Evolutionary conservation across 2,329 filamentous ascomycete genomes (phyloP).

Genomic region (Raffaelea arxii): DNA sequence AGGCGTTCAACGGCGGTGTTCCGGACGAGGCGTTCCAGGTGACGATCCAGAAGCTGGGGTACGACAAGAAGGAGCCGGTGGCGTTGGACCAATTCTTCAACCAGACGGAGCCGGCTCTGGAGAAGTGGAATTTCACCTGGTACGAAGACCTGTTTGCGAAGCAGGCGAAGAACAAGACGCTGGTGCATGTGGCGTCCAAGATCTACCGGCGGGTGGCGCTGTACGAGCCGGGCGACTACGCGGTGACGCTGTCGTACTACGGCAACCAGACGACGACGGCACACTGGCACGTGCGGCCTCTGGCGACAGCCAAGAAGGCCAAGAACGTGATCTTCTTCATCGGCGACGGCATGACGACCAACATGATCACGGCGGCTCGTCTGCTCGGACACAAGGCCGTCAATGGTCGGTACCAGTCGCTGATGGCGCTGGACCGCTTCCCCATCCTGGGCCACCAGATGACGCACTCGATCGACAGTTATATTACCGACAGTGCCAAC

Average conservation of each 20-base stretch:
- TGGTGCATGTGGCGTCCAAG: conserved; percentile 75
- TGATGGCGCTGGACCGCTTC: conserved; percentile 71
- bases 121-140: conserved; percentile 79
- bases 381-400: conserved; percentile 72
- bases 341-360: conserved; percentile 63
- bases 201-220: conserved; percentile 67
- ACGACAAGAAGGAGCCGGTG: neutral
- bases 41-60: neutral
- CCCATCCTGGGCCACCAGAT: conserved; percentile 82
- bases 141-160: conserved; percentile 75
- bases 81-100: conserved; percentile 10
- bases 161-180: conserved; percentile 56
- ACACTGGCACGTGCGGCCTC: conserved; percentile 65
- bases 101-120: conserved; percentile 23
- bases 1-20: conserved; percentile 26
- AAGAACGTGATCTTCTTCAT: conserved; percentile 86
- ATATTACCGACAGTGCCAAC: conserved; percentile 82
- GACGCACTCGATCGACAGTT: conserved; percentile 76
- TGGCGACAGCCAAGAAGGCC: conserved; percentile 60
- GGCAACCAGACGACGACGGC: conserved; percentile 61
- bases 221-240: conserved; percentile 71
- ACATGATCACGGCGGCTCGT: conserved; percentile 73
- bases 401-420: conserved; percentile 74
- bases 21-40: conserved; percentile 10
- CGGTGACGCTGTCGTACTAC: conserved; percentile 68